Evolutionary conservation across 805 yeast species (phyloP), one percentile per base, ranked within the genome.

Genomic region (Candida verbasci): DNA sequence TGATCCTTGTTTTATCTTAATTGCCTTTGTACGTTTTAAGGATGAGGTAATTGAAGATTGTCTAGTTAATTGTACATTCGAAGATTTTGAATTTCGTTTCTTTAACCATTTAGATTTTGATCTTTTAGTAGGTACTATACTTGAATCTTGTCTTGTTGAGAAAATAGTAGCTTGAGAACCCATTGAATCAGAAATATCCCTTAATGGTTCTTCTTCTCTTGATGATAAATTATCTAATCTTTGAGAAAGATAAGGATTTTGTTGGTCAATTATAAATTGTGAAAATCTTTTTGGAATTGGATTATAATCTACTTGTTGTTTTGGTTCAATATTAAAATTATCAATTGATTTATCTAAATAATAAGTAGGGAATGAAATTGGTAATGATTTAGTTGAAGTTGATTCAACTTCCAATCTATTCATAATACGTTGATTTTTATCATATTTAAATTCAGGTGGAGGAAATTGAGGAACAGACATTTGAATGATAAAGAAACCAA

Each of bases 81-180:
- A 33, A 17, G 30, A 32, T 21, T 15, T 30, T 3, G 33, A 15
- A 14, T 11, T 31, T 12, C 29, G 5, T 29, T 17, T 8, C 11
- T 17, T 28, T 7, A 11, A 16, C 17, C 17, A 29, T 12, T 12
- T 5, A 17, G 9, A 7, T 12, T 17, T 9, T 24, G 25, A 31
- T 18, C 31, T 22, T 32, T 17, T 27, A 25, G 29, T 21, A 4
- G 23, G 16, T 15, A 7, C 25, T 3, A 12, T 12, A 12, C 9
- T 14, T 10, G 22, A 3, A 6, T 29, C 22, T 50, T 14, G 50
- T 39, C 68, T 48, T 8, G 71, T 66, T n/a, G 70, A 63, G 43
- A 66, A 66, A 24, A 66, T 66, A 0, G 73, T 67, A 17, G 68
- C 71, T 43, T 65, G 72, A 0, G 70, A 64, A 4, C 63, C 70